These are phyloP conservation scores for Rubia tinctorum DNA, from an alignment of 305 asterid species.

Conservation along the genomic window DNA sequence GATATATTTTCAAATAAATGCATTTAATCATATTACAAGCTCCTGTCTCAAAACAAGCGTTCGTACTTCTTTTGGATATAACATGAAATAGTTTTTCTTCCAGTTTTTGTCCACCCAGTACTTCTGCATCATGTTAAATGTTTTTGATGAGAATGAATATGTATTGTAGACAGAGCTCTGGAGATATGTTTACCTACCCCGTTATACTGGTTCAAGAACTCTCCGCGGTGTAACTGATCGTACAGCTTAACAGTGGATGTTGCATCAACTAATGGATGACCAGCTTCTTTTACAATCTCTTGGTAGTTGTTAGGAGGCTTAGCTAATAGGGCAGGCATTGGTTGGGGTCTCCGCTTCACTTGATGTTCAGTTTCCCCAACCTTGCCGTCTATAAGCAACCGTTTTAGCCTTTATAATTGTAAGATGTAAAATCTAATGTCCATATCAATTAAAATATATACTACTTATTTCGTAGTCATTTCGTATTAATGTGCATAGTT, in stretches of 20 bases:
- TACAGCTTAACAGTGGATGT: slow-evolving; percentile 43
- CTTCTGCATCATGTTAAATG: too few species aligned
- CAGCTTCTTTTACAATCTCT: slow-evolving; percentile 57
- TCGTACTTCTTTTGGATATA: slow-evolving; percentile 42
- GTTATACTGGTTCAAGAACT: slow-evolving; percentile 61
- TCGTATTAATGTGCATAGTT: too few species aligned
- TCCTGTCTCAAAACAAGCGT: too few species aligned
- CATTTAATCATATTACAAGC: too few species aligned
- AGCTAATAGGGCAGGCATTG: slow-evolving; percentile 12
- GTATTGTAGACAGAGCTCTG: not conserved
- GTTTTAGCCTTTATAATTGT: too few species aligned
- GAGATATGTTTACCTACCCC: slow-evolving; percentile 43
- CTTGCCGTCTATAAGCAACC: too few species aligned
- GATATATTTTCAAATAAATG: too few species aligned
- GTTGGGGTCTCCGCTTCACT: slow-evolving; percentile 17
- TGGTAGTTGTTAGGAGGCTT: slow-evolving; percentile 56
- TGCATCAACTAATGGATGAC: slow-evolving; percentile 35
- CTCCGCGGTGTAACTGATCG: slow-evolving; percentile 55
- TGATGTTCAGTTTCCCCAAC: slow-evolving; percentile 35
- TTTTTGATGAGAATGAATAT: too few species aligned
- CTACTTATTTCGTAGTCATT: too few species aligned
- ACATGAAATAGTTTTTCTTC: slow-evolving; percentile 56
- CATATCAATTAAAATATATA: too few species aligned
- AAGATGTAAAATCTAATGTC: too few species aligned
- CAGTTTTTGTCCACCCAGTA: slow-evolving; percentile 57